phyloP scores from a whole-genome alignment of 192 early-diverging fungal genomes.

The Umbelopsis sp. region DNA sequence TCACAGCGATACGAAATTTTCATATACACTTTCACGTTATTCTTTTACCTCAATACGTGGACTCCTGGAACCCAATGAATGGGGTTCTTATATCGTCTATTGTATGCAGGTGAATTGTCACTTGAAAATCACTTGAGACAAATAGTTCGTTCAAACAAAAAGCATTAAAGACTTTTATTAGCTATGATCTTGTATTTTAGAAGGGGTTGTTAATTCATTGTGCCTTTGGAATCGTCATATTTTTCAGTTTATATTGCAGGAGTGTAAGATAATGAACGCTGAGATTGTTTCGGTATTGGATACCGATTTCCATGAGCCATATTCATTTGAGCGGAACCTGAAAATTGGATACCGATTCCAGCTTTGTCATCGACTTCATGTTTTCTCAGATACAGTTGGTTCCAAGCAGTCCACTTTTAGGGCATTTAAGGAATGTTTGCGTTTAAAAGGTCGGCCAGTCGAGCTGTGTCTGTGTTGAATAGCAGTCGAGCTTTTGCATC shows the following conservation, averaged over 20 bases:
- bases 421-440: neutral
- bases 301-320: neutral
- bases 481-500: neutral
- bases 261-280: neutral
- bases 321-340: neutral
- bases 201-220: no score
- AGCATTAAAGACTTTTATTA: no score
- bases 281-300: neutral
- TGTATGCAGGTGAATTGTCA: no score
- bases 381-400: neutral
- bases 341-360: neutral
- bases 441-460: slow-evolving; percentile 11
- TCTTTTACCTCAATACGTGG: no score
- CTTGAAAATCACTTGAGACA: no score
- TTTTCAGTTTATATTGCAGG: neutral
- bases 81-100: no score
- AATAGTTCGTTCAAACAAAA: no score
- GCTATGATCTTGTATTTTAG: no score
- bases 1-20: neutral
- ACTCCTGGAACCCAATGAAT: no score
- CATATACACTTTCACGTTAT: no score
- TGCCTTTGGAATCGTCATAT: no score
- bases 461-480: neutral
- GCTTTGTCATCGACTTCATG: slow-evolving; percentile 3
- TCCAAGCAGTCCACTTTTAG: neutral